These are phyloP conservation scores for Boletus chippewaensis DNA, from an alignment of 1,284 basidiomycete species.

Conservation along the genomic window DNA sequence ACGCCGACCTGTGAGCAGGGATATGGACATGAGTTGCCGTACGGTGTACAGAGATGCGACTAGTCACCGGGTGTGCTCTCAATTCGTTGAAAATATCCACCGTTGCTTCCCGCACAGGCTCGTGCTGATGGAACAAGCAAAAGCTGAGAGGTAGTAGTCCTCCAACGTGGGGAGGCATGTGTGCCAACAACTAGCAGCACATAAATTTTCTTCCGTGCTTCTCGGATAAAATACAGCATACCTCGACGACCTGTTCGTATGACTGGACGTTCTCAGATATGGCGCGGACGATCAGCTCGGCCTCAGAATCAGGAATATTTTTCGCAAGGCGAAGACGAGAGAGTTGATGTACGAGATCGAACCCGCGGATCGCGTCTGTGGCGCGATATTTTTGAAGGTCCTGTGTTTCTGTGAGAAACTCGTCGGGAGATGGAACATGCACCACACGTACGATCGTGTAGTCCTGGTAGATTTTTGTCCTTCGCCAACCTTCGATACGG, in stretches of 20 bases:
- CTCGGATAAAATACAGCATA: constrained; percentile 32
- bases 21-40: constrained; percentile 2
- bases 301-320: constrained; percentile 58
- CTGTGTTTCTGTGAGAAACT: constrained; percentile 32
- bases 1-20: constrained; percentile 68
- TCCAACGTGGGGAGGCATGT: constrained; percentile 71
- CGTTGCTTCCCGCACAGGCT: constrained; percentile 67
- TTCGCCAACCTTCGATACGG: constrained; percentile 77
- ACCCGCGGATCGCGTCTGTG: constrained; percentile 48
- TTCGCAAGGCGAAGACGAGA: constrained; percentile 58
- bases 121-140: constrained; percentile 83
- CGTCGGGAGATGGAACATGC: neutral
- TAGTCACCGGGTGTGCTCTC: constrained; percentile 65
- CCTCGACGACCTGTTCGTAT: constrained; percentile 89
- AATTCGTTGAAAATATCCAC: constrained; percentile 81
- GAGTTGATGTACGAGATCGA: constrained; percentile 73
- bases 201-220: neutral
- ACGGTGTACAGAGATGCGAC: neutral
- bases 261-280: constrained; percentile 63
- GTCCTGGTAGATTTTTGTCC: constrained; percentile 60
- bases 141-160: constrained; percentile 84
- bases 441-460: constrained; percentile 45
- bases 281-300: constrained; percentile 67
- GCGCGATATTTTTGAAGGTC: constrained; percentile 47
- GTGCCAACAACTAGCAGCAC: constrained; percentile 62